phyloP scores from a whole-genome alignment of 768 basidiomycete genomes.

The Sutorius australiensis region DNA sequence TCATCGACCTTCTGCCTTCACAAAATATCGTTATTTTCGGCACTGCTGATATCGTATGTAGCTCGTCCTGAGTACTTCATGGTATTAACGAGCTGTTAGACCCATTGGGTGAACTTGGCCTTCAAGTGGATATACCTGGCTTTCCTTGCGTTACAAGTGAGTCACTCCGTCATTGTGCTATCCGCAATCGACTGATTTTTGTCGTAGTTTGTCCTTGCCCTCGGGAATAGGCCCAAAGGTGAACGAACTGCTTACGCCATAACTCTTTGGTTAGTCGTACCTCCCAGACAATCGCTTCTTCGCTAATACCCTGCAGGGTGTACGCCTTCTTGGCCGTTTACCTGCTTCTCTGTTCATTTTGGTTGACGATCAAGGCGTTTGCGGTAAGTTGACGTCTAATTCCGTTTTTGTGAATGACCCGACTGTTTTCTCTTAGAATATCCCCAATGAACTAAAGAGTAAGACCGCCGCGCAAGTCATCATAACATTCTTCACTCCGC shows the following conservation, averaged over 20 bases:
- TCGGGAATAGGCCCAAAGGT: slow-evolving; percentile 86
- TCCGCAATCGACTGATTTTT: not conserved
- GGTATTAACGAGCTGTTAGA: slow-evolving; percentile 35
- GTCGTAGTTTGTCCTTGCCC: slow-evolving; percentile 59
- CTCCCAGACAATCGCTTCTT: not conserved
- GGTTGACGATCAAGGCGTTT: slow-evolving; percentile 79
- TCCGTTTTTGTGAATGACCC: not conserved
- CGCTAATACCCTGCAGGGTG: slow-evolving; percentile 47
- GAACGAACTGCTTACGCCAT: slow-evolving; percentile 68
- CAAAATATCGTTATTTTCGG: slow-evolving; percentile 62
- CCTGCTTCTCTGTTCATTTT: slow-evolving; percentile 82
- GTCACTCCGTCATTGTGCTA: slow-evolving; percentile 1
- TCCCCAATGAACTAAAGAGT: slow-evolving; percentile 48
- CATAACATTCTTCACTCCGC: slow-evolving; percentile 62
- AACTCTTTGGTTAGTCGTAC: slow-evolving; percentile 59
- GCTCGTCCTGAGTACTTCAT: slow-evolving; percentile 4
- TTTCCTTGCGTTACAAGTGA: slow-evolving; percentile 74
- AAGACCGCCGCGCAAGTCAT: slow-evolving; percentile 52
- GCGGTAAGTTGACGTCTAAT: slow-evolving; percentile 39
- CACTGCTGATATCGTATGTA: slow-evolving; percentile 58
- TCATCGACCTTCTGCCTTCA: slow-evolving; percentile 79
- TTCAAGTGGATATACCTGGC: slow-evolving; percentile 86
- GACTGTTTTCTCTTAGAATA: slow-evolving; percentile 36
- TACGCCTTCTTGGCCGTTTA: slow-evolving; percentile 83
- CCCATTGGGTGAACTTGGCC: slow-evolving; percentile 80